Evolutionary conservation across 345 rosid genomes (phyloP), one percentile per base, ranked within the genome.

Genomic region (Sapria himalayana): DNA sequence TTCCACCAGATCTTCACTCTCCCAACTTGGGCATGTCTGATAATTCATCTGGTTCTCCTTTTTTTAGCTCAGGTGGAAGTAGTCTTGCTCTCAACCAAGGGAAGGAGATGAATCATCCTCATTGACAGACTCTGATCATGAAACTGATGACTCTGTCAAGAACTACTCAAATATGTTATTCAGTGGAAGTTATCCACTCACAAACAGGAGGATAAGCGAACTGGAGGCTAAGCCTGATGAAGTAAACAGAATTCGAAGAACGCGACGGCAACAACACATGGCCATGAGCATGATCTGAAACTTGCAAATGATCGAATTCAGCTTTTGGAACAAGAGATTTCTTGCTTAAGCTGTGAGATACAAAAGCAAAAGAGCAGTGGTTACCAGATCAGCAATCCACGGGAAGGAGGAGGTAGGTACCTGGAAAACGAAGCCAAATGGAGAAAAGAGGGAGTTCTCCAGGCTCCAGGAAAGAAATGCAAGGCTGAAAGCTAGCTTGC

Each of bases 61-160:
- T 77, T 42, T 72, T 62, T 29, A 85, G 93, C 43, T 56, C 75
- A 29, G 74, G 62, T 39, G 75, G 62, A 50, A 56, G 57, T 56
- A 60, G 56, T 44, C 51, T 72, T 46, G 81, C 77, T 55, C 29
- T 44, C 43, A 52, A 59, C 43, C 64, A 48, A 74, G 63, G 61
- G 85, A 70, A 55, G 80, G 72, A 46, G 77, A 79, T 57, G 86
- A 76, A 32, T 70, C 70, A 13, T 70, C 74, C 45, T 73, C 76
- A 14, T 18, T 59, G 38, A 57, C 81, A 1, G 92, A 86, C 56
- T 81, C 79, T 12, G 94, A 78, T 17, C 22, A 57, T 0, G 89
- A 78, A 50, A 75, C 74, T n/a, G 82, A 72, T 46, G 67, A 68
- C 36, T 86, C 92, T 8, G 69, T 76, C 19, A 64, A 65, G 51